phyloP scores from a whole-genome alignment of 768 basidiomycete species.

The Pisolithus marmoratus region DNA sequence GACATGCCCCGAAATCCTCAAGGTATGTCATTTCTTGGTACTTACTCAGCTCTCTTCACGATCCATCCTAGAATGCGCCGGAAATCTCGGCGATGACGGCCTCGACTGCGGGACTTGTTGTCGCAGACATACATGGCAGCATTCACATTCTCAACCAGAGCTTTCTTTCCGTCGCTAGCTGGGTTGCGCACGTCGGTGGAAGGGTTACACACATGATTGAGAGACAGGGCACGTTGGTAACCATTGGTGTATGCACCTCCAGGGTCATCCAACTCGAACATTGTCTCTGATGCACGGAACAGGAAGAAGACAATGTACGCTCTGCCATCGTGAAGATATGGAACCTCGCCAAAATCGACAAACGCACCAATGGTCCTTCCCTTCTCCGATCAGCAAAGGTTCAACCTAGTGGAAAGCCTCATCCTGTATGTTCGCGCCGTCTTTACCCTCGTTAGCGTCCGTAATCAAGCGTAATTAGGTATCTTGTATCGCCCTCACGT shows the following conservation, averaged over 20 bases:
- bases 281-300: conserved; percentile 11
- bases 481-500: conserved; percentile 73
- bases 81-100: conserved; percentile 70
- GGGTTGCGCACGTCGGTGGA: conserved; percentile 76
- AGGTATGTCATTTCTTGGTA: conserved; percentile 36
- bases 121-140: conserved; percentile 84
- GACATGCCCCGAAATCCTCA: conserved; percentile 72
- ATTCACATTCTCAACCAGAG: conserved; percentile 70
- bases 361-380: conserved; percentile 53
- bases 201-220: conserved; percentile 87
- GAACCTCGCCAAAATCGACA: conserved; percentile 72
- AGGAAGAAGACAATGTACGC: conserved; percentile 73
- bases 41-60: conserved; percentile 1
- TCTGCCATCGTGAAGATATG: conserved; percentile 81
- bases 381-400: conserved; percentile 74
- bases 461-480: conserved; percentile 37
- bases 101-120: conserved; percentile 61
- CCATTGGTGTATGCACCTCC: conserved; percentile 66
- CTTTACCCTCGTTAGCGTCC: background rate
- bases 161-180: conserved; percentile 65
- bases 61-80: conserved; percentile 41
- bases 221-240: conserved; percentile 74
- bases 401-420: conserved; percentile 69
- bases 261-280: background rate
- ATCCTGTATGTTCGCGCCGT: conserved; percentile 48